These are phyloP conservation scores for Phenoliferia sp. DNA, from an alignment of 1,284 basidiomycete species.

Conservation along the genomic window DNA sequence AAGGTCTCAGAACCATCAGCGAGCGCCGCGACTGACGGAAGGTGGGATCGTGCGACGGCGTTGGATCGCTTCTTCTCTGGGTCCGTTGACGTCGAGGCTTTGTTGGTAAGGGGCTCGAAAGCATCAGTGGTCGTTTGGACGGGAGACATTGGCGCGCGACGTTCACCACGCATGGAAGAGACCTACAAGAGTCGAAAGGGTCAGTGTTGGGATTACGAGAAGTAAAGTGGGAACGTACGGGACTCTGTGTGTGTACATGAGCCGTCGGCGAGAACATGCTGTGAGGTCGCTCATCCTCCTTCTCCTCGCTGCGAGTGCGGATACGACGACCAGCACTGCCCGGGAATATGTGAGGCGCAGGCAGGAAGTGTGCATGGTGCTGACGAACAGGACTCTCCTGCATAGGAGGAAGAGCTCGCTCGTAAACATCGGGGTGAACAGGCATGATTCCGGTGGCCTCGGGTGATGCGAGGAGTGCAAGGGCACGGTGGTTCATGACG, in stretches of 20 bases:
- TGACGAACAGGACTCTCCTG: slow-evolving; percentile 19
- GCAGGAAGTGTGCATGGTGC: slow-evolving; percentile 20
- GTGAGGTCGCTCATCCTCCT: slow-evolving; percentile 7
- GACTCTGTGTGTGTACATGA: slow-evolving; percentile 29
- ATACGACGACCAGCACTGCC: slow-evolving; percentile 1
- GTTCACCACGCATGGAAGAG: slow-evolving; percentile 27
- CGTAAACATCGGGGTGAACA: slow-evolving; percentile 12
- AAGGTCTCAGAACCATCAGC: slow-evolving; percentile 26
- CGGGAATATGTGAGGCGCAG: slow-evolving; percentile 27
- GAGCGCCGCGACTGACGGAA: slow-evolving; percentile 30
- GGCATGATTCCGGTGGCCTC: slow-evolving; percentile 34
- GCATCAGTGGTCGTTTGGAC: slow-evolving; percentile 9
- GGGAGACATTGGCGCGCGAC: slow-evolving; percentile 24
- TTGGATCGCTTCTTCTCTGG: slow-evolving; percentile 28
- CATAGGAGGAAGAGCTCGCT: background rate
- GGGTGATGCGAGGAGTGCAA: slow-evolving; percentile 35
- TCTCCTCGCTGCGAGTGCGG: slow-evolving; percentile 24
- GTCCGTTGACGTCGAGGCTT: slow-evolving; percentile 15
- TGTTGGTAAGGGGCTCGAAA: background rate
- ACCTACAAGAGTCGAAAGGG: slow-evolving; percentile 6
- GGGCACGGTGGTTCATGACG: slow-evolving; percentile 21
- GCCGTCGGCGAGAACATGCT: slow-evolving; percentile 21
- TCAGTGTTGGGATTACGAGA: no score
- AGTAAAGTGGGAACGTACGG: slow-evolving; percentile 10
- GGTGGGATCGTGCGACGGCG: slow-evolving; percentile 9